phyloP scores from a whole-genome alignment of 1,139 yeast species.

The Sugiyamaella novakii region DNA sequence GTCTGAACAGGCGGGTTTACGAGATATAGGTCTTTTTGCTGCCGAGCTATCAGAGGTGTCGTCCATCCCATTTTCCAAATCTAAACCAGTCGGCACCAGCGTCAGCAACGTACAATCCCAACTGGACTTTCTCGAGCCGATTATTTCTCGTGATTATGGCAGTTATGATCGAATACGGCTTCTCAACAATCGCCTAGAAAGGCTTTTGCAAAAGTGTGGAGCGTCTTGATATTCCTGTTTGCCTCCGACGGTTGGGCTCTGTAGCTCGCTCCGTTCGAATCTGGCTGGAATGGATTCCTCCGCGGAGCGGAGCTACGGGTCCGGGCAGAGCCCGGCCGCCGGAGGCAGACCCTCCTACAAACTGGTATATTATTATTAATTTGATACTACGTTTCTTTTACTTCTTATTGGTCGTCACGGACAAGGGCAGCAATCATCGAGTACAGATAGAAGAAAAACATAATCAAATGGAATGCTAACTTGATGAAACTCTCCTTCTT shows the following conservation, averaged over 20 bases:
- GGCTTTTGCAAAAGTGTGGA: constrained; percentile 5
- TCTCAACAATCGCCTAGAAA: constrained; percentile 13
- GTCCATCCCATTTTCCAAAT: no score
- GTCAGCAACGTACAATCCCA: constrained; percentile 19
- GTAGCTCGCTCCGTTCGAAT: no score
- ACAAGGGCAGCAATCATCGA: constrained; percentile 96
- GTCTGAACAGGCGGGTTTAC: constrained; percentile 19
- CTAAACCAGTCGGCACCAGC: no score
- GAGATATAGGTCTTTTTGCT: constrained; percentile 26
- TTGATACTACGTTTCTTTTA: neutral
- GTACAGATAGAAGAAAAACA: constrained; percentile 95
- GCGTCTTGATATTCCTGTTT: no score
- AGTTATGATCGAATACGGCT: constrained; percentile 8
- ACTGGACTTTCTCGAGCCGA: constrained; percentile 23
- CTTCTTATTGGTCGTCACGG: constrained; percentile 49
- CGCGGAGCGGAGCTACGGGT: neutral
- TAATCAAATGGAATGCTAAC: constrained; percentile 83
- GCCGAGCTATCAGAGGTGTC: no score
- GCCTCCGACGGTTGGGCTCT: no score
- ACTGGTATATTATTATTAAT: neutral
- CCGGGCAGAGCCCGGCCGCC: neutral
- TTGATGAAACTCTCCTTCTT: constrained; percentile 90
- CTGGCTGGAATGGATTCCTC: no score
- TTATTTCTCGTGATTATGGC: constrained; percentile 14
- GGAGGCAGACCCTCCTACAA: neutral